Evolutionary conservation across 192 early-diverging fungal genomes (phyloP).

Genomic region (Mortierella alpina): DNA sequence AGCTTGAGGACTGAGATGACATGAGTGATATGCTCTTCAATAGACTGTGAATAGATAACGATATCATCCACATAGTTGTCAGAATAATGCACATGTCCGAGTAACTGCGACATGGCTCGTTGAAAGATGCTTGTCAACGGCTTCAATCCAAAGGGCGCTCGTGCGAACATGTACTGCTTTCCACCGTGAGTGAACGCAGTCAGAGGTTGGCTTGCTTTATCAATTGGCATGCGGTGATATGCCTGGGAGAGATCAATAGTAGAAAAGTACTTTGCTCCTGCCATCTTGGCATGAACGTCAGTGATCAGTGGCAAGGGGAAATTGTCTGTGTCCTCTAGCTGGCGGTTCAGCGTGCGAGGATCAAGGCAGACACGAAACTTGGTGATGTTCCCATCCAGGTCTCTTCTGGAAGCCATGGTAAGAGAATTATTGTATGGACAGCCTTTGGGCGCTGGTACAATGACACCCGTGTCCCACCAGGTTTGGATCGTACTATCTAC

Average conservation of each 20-base stretch:
- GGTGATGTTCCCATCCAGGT: background rate
- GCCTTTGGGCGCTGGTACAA: background rate
- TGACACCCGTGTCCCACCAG: background rate
- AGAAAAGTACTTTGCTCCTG: background rate
- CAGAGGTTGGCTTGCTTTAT: background rate
- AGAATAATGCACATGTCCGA: background rate
- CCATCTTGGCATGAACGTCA: background rate
- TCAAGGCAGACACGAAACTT: background rate
- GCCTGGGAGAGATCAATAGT: background rate
- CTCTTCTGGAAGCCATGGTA: background rate
- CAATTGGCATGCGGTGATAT: slow-evolving; percentile 1
- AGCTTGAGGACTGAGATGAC: background rate
- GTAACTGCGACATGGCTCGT: background rate
- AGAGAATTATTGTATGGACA: slow-evolving; percentile 9
- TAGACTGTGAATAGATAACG: background rate
- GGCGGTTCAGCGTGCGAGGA: background rate
- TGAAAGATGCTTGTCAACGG: slow-evolving; percentile 8
- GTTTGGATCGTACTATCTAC: background rate
- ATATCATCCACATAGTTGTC: background rate
- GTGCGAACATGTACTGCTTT: background rate
- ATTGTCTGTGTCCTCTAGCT: background rate
- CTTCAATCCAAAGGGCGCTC: slow-evolving; percentile 10
- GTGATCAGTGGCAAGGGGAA: background rate
- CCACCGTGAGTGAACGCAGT: slow-evolving; percentile 1
- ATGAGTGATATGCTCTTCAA: background rate